Base-by-base conservation (phyloP, 2,329 filamentous ascomycete genomes). In the Endocalyx cinctus region DNA sequence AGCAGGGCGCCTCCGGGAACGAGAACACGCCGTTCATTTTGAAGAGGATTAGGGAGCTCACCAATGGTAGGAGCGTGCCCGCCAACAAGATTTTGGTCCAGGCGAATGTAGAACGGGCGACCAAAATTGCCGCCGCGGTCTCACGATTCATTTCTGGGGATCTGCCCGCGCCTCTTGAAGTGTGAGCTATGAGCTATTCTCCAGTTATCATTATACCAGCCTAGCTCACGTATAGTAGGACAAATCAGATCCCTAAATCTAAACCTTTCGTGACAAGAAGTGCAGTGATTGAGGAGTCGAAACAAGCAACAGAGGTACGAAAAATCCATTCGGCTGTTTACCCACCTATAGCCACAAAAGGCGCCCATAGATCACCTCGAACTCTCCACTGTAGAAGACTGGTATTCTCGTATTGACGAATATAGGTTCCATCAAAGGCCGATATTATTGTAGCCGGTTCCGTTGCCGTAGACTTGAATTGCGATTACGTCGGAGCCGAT, bases 371-470 rank as follows among this genome's bases (percentile, higher is more conserved):
- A n/a, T n/a, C n/a, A n/a, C n/a, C n/a, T n/a, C n/a, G n/a, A n/a
- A n/a, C n/a, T n/a, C n/a, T n/a, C n/a, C n/a, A n/a, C n/a, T n/a
- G n/a, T n/a, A n/a, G n/a, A n/a, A n/a, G n/a, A n/a, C n/a, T n/a
- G n/a, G n/a, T n/a, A n/a, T n/a, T n/a, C 17, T 10, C 25, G 16
- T 11, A 30, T 42, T 55, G 23, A 50, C 40, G 19, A 35, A 35
- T 4, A 32, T 41, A 55, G 51, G 36, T 27, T 6, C 37, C 38
- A 13, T 40, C 48, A 19, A 30, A 55, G 42, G 66, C 71, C 32
- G 80, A 89, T 45, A 72, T 96, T n/a, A 64, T 96, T 17, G 87
- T 96, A 27, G 86, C 88, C 32, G 90, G 89, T n/a, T 87, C 87
- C 10, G 75, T 97, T 18, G 90, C 90, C 12, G 71, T 95, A 41